A percentile compares a stretch with the other conserved stretches of the same genome.
Evolutionary conservation across 257 asterid genomes (phyloP).

Genomic region (Solanum microdontum): DNA sequence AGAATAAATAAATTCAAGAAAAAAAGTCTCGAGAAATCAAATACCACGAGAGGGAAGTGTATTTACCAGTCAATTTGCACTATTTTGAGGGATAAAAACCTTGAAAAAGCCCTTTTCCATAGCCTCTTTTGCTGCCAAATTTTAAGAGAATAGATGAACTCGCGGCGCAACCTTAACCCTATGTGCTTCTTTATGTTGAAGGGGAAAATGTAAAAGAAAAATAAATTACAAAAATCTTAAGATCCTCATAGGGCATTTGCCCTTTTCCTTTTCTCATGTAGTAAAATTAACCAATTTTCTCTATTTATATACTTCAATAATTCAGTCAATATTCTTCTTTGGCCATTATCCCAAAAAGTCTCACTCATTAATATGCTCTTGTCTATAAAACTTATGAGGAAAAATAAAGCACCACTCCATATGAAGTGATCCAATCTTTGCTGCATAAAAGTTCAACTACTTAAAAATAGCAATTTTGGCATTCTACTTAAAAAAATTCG

Average conservation of each 20-base stretch:
- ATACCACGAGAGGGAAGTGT: no score
- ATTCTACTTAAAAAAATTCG: background rate
- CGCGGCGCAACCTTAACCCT: background rate
- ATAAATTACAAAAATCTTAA: background rate
- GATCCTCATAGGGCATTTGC: background rate
- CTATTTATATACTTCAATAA: background rate
- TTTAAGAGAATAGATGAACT: background rate
- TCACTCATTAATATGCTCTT: no score
- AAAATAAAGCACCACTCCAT: background rate
- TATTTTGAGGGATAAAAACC: background rate
- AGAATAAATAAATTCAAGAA: no score
- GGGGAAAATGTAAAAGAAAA: background rate
- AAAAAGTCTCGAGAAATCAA: background rate
- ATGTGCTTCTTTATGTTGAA: background rate
- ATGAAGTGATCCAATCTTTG: background rate
- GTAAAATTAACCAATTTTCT: background rate
- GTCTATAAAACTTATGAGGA: background rate
- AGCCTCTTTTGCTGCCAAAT: background rate
- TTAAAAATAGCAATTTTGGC: background rate
- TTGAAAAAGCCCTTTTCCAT: background rate
- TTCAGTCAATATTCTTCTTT: no score
- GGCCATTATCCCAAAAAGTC: background rate
- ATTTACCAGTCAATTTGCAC: background rate
- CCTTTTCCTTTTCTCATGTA: background rate
- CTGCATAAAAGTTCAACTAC: background rate